Base-by-base conservation (phyloP, 2,329 filamentous ascomycete species). In the Dactylonectria estremocensis region DNA sequence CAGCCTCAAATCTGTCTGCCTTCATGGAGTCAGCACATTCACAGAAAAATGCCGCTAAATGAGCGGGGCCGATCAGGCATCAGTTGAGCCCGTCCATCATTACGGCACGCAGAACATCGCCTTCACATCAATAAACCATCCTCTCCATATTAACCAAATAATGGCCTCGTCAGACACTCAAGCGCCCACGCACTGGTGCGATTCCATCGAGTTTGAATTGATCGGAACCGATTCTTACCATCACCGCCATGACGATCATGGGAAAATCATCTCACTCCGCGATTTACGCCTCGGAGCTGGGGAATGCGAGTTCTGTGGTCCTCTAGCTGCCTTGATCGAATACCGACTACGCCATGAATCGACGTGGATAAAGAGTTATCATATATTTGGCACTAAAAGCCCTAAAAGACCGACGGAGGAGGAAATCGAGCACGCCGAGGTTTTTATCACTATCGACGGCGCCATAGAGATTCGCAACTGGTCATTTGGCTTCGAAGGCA, bases 131-230 rank as follows among this genome's bases (percentile, higher is more conserved):
- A 28, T 28, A 28, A 28, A 28, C 24, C 35, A 37, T 37, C 10
- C 5, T 37, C 35, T 11, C 10, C 5, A 11, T 37, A 37, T 37
- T 37, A 10, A 3, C 10, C 3, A 11, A 37, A 37, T 3, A 10
- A 37, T 37, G 35, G 35, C 35, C 13, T 37, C 35, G 3, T 11
- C 35, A 37, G 13, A 37, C 35, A 11, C 35, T 9, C 35, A 11
- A 37, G 13, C 10, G 13, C 7, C 35, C 10, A 53, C 18, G 24
- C 49, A 53, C 49, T 53, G 49, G 49, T 53, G 49, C 28, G 49
- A 53, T 53, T 33, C 22, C 10, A 53, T 53, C 49, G 49, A 53
- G 24, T 31, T 53, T 53, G 49, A 53, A 33, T 18, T 53, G 28
- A 16, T 53, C 18, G 49, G 49, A 22, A 53, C 49, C 28, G 24